Base-by-base conservation (phyloP, 441 rosid species). In the Populus hybrid region DNA sequence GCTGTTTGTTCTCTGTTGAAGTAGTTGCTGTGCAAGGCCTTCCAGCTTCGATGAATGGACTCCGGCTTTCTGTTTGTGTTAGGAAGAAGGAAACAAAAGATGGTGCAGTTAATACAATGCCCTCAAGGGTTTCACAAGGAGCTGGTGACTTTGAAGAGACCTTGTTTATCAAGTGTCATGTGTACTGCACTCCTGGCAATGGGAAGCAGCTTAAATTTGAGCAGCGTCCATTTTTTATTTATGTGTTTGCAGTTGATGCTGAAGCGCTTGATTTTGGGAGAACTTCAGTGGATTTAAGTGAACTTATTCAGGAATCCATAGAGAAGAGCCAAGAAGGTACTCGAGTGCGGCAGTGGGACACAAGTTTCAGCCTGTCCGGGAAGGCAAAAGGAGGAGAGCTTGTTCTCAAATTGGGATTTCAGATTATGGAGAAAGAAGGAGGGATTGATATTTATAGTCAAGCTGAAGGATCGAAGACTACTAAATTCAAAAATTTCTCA, bases 141-240 rank as follows among this genome's bases (percentile, higher is more conserved):
- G 89, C 90, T 38, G 98, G 98, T 1, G 99, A 95, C 81, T 95
- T 95, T 18, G 99, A 95, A 72, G 98, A 95, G 88, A 92, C 97
- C 2, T 64, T 95, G 68, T 95, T 95, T 71, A 69, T 93, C 63
- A 92, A 87, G 84, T 92, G 95, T 79, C 89, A 90, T 67, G 99
- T 91, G 4, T 92, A 95, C 77, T 92, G 86, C 88, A 83, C 86
- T 21, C 77, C 87, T 2, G 89, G 89, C 28, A 79, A 81, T 6
- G 91, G 87, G 50, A 92, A 84, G 85, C 82, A 74, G 75, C 83
- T 83, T 4, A 93, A 86, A 70, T 95, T 93, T 10, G 98, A 93
- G 84, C 89, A 94, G 4, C 92, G 99, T 29, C 97, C 94, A 4
- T 95, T 95, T 77, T 79, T 76, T 85, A 82, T 95, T 67, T 92